Evolutionary conservation across 306 rosid species (phyloP), one percentile per base, ranked within the genome.

Genomic region (Fragaria nilgerrensis): DNA sequence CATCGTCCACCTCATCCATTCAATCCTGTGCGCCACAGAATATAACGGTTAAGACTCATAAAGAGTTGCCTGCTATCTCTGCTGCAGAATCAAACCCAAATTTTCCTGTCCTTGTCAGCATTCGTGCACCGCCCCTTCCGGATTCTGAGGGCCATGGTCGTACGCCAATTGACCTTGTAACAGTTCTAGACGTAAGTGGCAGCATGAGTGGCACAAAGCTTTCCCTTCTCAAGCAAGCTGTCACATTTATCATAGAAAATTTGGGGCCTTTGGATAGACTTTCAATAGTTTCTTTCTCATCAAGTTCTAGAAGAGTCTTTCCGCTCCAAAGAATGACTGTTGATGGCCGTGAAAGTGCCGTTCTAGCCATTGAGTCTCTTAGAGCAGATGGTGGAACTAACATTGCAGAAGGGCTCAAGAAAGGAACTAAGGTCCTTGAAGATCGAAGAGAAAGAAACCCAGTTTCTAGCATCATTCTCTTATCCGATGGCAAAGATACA

Each of bases 181-280:
- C 75, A 19, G 84, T 80, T 41, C 63, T 84, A 4, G 87, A 84
- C 14, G 45, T 84, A 2, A 84, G 82, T 7, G 75, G 75, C 34
- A 80, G 80, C 53, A 84, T 84, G 87, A n/a, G n/a, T 2, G 84
- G 82, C 19, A 39, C 71, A 22, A 84, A 84, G 68, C 13, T 84
- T 27, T 17, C 5, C 16, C 78, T 80, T 58, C 44, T 84, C 14
- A 84, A 84, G 65, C 68, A 43, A 0, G 77, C 80, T 41, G 72
- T 80, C 80, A 81, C 74, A 19, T 77, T 84, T 41, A 77, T 84
- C 1, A 80, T 84, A 27, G 66, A 79, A 41, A 77, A 82, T 17
- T 71, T 84, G 45, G 71, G 80, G 72, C 59, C 87, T 41, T 41
- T 71, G 0, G 87, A 84, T 72, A 84, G 84, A 0, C 72, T 84